Conservation (phyloP, 345 rosid genomes). For the Brassica carinata region DNA sequence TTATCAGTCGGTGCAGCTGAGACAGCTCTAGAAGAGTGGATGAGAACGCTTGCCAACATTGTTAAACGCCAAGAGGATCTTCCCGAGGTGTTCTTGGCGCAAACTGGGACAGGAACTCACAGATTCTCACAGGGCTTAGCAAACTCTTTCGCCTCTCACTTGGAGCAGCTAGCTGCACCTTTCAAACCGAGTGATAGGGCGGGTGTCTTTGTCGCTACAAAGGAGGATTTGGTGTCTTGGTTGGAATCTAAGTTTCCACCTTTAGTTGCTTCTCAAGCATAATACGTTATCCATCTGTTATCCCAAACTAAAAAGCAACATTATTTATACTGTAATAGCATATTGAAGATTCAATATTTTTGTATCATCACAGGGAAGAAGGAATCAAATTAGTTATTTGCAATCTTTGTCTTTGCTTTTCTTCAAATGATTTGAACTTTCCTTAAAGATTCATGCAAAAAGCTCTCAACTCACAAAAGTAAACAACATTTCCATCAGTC, state of each 20-base stretch:
- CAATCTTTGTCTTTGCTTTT: slow-evolving; percentile 23
- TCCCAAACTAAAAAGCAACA: slow-evolving; percentile 28
- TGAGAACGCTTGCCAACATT: slow-evolving; percentile 63
- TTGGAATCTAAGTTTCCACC: slow-evolving; percentile 61
- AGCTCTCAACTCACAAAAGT: slow-evolving; percentile 30
- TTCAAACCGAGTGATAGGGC: slow-evolving; percentile 65
- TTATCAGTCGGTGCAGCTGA: slow-evolving; percentile 86
- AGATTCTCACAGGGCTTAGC: slow-evolving; percentile 80
- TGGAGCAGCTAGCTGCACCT: slow-evolving; percentile 67
- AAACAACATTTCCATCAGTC: slow-evolving; percentile 20
- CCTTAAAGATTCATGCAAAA: slow-evolving; percentile 23
- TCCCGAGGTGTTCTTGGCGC: slow-evolving; percentile 72
- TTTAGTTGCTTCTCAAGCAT: slow-evolving; percentile 35
- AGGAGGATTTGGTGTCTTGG: slow-evolving; percentile 77
- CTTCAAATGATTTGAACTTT: slow-evolving; percentile 10
- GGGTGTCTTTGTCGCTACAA: slow-evolving; percentile 76
- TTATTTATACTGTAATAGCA: slow-evolving; percentile 32
- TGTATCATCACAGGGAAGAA: slow-evolving; percentile 30
- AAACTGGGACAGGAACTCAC: slow-evolving; percentile 84
- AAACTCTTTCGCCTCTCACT: slow-evolving; percentile 69
- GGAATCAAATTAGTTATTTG: slow-evolving; percentile 32
- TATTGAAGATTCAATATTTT: slow-evolving; percentile 26
- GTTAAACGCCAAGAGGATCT: slow-evolving; percentile 65
- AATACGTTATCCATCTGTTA: slow-evolving; percentile 13
- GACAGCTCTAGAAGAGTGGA: slow-evolving; percentile 92